Base-by-base conservation (phyloP, 768 basidiomycete species). In the Amanita molliuscula region DNA sequence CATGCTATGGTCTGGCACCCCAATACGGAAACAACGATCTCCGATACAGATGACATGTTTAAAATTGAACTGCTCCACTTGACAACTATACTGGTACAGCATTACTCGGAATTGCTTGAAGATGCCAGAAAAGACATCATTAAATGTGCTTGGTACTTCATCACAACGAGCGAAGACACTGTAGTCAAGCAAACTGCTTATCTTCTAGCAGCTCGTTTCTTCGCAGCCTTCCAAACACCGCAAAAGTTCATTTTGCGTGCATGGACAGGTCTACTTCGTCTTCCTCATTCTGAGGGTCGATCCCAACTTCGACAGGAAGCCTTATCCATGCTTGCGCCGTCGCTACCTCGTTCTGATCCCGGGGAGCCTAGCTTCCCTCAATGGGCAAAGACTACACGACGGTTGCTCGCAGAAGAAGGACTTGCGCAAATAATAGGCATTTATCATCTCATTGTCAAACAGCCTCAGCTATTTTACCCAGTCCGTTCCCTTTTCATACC, bases 161-260 rank as follows among this genome's bases (percentile, higher is more conserved):
- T 94, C 56, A 77, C 76, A 5, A 59, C 59, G 46, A 82, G 73
- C 48, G 90, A 95, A 36, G 96, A 98, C 62, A 77, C 84, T 4
- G 81, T 93, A 16, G 89, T 96, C 59, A 94, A 91, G 64, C 90
- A 97, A 63, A 88, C 88, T 7, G 87, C 91, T 0, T 92, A 92
- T 62, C 77, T 96, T 31, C 75, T 98, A 5, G 82, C 88, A 29
- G 91, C 96, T 34, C 80, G 86, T 28, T 98, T 98, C 73, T 93
- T 95, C 58, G 82, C 86, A 11, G 81, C 80, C 6, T 94, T 87
- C 64, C 88, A 87, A 15, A 87, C 84, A 0, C 94, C 95, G 1
- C 76, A 80, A 53, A 98, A 96, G 65, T 93, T 99, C 62, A 81
- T 95, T 44, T 67, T 93, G 46, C 78, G 85, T 5, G 87, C 93